Percentiles rank a stretch among this genome's conserved stretches.
Evolutionary conservation across 345 rosid species (phyloP).

Genomic region (Pelargonium nanum): DNA sequence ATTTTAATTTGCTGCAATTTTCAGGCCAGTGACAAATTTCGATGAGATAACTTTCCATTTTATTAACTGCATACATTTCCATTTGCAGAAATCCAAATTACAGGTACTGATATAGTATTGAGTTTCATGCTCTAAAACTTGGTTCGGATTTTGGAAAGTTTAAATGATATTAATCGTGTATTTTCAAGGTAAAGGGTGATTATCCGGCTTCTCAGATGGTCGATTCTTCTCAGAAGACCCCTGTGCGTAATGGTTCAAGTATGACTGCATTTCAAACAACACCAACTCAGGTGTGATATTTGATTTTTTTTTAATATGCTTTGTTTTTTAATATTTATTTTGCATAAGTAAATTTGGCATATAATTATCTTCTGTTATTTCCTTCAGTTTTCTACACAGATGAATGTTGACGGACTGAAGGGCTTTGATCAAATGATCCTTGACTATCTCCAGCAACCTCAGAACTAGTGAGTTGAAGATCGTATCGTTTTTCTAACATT

Average conservation of each 20-base stretch:
- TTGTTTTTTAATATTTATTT: not conserved
- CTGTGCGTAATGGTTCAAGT: constrained; percentile 25
- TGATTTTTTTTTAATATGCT: not conserved
- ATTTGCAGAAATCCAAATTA: constrained; percentile 42
- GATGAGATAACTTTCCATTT: constrained; percentile 87
- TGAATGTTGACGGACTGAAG: constrained; percentile 45
- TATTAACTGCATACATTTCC: constrained; percentile 67
- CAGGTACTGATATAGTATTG: constrained; percentile 31
- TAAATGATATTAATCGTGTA: not conserved
- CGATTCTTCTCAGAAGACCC: constrained; percentile 29
- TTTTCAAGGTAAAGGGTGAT: constrained; percentile 29
- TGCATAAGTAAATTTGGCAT: constrained; percentile 2
- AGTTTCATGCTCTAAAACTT: not conserved
- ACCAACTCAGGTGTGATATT: constrained; percentile 38
- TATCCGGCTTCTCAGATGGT: constrained; percentile 20
- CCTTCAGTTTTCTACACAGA: constrained; percentile 38
- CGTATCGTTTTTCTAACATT: not conserved
- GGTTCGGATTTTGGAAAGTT: not conserved
- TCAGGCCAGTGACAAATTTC: constrained; percentile 64
- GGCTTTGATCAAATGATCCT: constrained; percentile 66
- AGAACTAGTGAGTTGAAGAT: constrained; percentile 46
- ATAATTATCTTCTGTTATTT: constrained; percentile 1
- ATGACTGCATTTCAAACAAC: constrained; percentile 22
- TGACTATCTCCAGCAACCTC: constrained; percentile 61
- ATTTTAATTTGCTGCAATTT: constrained; percentile 8